These are phyloP conservation scores for Piromyces finnis DNA, from an alignment of 192 early-diverging fungal genomes.

Conservation along the genomic window DNA sequence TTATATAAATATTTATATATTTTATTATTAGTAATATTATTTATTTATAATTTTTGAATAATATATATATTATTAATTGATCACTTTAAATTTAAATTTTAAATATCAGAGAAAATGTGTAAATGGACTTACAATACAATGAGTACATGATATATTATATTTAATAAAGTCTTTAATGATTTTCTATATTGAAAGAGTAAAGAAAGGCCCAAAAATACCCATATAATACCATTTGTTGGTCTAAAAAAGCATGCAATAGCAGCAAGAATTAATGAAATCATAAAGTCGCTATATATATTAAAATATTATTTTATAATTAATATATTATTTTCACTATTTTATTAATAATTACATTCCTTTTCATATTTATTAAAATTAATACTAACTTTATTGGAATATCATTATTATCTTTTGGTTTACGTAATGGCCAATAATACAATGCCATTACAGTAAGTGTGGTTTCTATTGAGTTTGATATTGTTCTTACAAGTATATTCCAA, in stretches of 20 bases:
- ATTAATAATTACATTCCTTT: constrained; percentile 1
- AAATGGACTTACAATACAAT: constrained; percentile 18
- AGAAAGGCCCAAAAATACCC: constrained; percentile 53
- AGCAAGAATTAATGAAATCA: constrained; percentile 44
- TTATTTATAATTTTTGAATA: too few relatives aligned
- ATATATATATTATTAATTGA: too few relatives aligned
- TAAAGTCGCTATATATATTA: not conserved
- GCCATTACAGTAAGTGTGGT: constrained; percentile 52
- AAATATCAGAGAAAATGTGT: too few relatives aligned
- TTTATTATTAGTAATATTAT: too few relatives aligned
- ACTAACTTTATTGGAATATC: not conserved
- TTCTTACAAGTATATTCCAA: constrained; percentile 37
- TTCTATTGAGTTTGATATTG: constrained; percentile 56
- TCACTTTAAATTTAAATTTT: too few relatives aligned
- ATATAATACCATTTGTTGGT: constrained; percentile 74
- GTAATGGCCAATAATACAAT: constrained; percentile 74
- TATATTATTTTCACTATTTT: constrained; percentile 5
- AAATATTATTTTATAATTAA: not conserved
- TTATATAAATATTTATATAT: too few relatives aligned
- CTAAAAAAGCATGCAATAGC: constrained; percentile 66
- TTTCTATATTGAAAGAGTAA: constrained; percentile 18
- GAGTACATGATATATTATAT: not conserved
- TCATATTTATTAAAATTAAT: not conserved
- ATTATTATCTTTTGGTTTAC: constrained; percentile 1
- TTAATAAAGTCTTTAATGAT: not conserved